Base-by-base conservation (phyloP, 805 yeast species). In the Myxozyma geophila region DNA sequence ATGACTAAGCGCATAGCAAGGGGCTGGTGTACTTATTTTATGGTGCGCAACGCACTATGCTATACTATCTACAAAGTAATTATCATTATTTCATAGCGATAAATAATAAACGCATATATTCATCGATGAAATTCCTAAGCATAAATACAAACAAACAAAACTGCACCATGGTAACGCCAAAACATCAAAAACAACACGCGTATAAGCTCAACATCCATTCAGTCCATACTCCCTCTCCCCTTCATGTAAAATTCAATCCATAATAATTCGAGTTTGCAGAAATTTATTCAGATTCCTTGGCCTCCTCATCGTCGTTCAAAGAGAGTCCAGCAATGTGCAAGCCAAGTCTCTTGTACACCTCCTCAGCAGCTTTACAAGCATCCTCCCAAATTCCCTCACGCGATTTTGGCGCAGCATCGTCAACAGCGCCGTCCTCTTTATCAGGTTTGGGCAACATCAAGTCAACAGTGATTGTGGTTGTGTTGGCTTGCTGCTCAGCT, bases 281-380 rank as follows among this genome's bases (percentile, higher is more conserved):
- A 5, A 28, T 28, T 28, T 28, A 28, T 28, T 28, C 28, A 28
- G 28, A 28, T 28, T 28, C 28, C 28, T 28, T 28, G 28, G 28
- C 28, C 28, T 28, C 28, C 7, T 23, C 51, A 41, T 59, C 64
- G 19, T 48, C 64, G 7, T 59, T 65, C 36, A 66, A 54, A 35
- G 49, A 37, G 41, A 67, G 48, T 9, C 62, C 59, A 7, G 67
- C 64, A 21, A 69, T 55, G 12, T 67, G 71, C 19, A 67, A 63
- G 33, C 73, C 74, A 21, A 72, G 60, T 44, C 72, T 68, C 56
- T 60, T 51, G 62, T 71, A 72, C 21, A 72, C 68, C 49, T 72
- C 74, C 55, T 72, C 74, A 13, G 74, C 74, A 2, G 73, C 73
- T 50, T 65, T 71, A 48, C 71, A 65, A 10, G 74, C 73, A 35